Base-by-base conservation (phyloP, 2,329 filamentous ascomycete species). In the Fusarium bulbicola region DNA sequence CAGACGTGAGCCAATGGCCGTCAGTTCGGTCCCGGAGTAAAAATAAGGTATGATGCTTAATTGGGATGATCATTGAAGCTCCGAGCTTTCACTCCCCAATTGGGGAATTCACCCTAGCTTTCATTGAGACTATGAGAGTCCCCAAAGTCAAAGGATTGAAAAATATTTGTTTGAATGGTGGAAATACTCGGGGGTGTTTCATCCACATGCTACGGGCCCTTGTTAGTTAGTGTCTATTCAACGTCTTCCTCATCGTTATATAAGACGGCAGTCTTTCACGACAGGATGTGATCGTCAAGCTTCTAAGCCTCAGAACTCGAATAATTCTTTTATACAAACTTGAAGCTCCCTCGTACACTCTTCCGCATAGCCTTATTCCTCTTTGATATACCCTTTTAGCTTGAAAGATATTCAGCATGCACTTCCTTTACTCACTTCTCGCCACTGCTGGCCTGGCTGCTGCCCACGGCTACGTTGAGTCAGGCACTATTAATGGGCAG, bases 381-480 rank as follows among this genome's bases (percentile, higher is more conserved):
- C 36, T 8, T 32, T 18, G 21, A 21, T 37, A 16, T 16, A 20
- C 15, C 37, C 37, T 15, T 32, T n/a, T 37, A 39, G 16, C 37
- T 21, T 47, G 24, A 40, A 45, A 40, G 16, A 56, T 2, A 39
- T 28, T 52, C 59, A 74, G 30, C 32, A 78, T 78, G 76, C 76
- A 66, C 53, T 43, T 74, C 45, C n/a, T 76, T n/a, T 50, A 72
- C 61, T 81, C 68, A 46, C 72, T 68, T 66, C 79, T 74, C 26
- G 81, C 59, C 60, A 80, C 64, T 26, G 83, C 83, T 58, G 81
- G 82, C 70, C 74, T 84, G 62, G 85, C 83, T 58, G 82, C 84
- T 34, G 85, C 82, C 52, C 87, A 89, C 68, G 87, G 87, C 40
- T 85, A 85, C 66, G 83, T 88, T 58, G 81, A 84, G 63, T 83